Conservation (phyloP, 331 rosid genomes). For the Prunus yedoensis region DNA sequence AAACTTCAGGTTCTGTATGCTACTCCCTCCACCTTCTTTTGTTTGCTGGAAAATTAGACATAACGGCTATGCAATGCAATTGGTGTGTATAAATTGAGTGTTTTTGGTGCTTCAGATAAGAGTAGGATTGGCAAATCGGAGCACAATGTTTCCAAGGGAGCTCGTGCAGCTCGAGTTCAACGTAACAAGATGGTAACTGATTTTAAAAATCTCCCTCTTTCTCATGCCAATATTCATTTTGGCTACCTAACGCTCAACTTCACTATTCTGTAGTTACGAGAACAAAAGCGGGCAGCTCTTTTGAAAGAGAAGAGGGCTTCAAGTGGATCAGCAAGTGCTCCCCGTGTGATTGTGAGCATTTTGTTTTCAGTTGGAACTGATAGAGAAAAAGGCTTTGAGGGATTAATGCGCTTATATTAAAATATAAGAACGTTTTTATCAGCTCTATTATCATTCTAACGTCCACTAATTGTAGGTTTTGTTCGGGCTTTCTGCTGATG, state of each 20-base stretch:
- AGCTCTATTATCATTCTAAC: background rate
- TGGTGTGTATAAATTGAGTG: background rate
- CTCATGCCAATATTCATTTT: background rate
- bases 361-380: slow-evolving; percentile 37
- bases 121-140: slow-evolving; percentile 45
- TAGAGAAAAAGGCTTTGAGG: background rate
- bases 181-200: slow-evolving; percentile 69
- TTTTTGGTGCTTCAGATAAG: slow-evolving; percentile 42
- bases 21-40: background rate
- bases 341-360: slow-evolving; percentile 77
- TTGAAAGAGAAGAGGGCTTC: slow-evolving; percentile 81
- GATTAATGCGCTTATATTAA: background rate
- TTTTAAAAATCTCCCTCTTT: background rate
- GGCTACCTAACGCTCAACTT: background rate
- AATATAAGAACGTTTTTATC: background rate
- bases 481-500: slow-evolving; percentile 69
- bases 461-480: slow-evolving; percentile 54
- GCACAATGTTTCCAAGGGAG: slow-evolving; percentile 64
- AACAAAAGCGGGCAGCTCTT: slow-evolving; percentile 66
- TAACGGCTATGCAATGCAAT: background rate
- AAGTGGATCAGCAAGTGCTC: slow-evolving; percentile 76
- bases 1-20: slow-evolving; percentile 59
- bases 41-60: background rate
- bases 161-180: slow-evolving; percentile 76
- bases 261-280: slow-evolving; percentile 48